phyloP scores from a whole-genome alignment of 441 rosid species.

The Pelargonium myrrhifolium region DNA sequence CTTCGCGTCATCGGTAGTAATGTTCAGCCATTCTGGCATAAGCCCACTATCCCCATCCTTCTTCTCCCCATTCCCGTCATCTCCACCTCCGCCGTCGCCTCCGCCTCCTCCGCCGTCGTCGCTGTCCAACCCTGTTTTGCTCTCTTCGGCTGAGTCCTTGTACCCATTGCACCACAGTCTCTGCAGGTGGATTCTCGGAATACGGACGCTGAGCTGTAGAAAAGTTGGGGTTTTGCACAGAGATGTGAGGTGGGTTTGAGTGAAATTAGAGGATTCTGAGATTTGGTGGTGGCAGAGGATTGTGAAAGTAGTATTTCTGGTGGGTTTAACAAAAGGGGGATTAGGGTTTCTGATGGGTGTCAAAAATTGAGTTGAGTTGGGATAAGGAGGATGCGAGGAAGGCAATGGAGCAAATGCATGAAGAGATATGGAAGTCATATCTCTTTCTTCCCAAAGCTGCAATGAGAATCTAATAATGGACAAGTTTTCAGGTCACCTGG shows the following conservation, averaged over 20 bases:
- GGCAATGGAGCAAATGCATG: constrained; percentile 24
- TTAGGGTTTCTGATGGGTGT: constrained; percentile 14
- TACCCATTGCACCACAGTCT: constrained; percentile 33
- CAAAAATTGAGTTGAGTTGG: constrained; percentile 16
- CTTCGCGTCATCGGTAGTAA: constrained; percentile 68
- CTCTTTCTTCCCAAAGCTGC: constrained; percentile 20
- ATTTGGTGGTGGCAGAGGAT: constrained; percentile 8
- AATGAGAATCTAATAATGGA: too few species aligned
- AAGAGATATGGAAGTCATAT: constrained; percentile 26
- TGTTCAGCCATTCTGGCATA: constrained; percentile 66
- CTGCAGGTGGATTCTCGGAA: constrained; percentile 14
- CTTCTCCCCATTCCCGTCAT: constrained; percentile 34
- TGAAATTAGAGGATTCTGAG: constrained; percentile 12
- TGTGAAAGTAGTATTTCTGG: constrained; percentile 20
- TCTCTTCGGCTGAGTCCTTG: constrained; percentile 44
- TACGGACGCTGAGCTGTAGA: not conserved
- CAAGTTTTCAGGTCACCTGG: not conserved
- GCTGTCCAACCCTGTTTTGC: constrained; percentile 28
- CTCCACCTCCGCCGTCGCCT: constrained; percentile 28
- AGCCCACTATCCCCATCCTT: constrained; percentile 28
- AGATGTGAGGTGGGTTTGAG: constrained; percentile 15
- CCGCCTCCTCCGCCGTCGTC: constrained; percentile 24
- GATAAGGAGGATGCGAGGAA: constrained; percentile 28
- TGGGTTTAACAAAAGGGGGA: constrained; percentile 9
- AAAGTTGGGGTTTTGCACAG: constrained; percentile 5